These are phyloP conservation scores for Casuarina equisetifolia DNA, from an alignment of 306 rosid species.

Conservation along the genomic window DNA sequence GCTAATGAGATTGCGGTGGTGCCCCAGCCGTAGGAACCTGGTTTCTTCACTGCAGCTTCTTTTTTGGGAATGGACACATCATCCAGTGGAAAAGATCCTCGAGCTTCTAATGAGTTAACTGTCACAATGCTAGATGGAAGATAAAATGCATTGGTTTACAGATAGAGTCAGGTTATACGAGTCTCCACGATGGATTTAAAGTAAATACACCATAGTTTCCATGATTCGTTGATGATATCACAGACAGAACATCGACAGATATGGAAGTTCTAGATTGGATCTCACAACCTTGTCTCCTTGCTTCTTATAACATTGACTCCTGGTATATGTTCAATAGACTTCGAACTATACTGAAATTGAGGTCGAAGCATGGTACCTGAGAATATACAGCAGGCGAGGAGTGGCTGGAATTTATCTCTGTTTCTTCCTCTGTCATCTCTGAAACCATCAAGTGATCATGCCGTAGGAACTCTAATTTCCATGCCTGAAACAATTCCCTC, in stretches of 20 bases:
- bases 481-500: too few relatives aligned
- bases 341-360: too few relatives aligned
- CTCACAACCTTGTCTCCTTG: background rate
- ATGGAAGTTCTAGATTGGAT: background rate
- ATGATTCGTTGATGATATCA: background rate
- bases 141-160: background rate
- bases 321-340: too few relatives aligned
- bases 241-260: background rate
- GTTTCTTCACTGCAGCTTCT: conserved; percentile 33
- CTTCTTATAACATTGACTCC: too few relatives aligned
- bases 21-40: conserved; percentile 43
- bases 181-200: background rate
- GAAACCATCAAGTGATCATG: too few relatives aligned
- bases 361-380: too few relatives aligned
- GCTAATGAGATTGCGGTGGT: conserved; percentile 33
- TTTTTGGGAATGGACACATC: conserved; percentile 31
- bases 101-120: conserved; percentile 26
- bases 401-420: too few relatives aligned
- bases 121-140: conserved; percentile 29
- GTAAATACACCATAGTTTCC: background rate
- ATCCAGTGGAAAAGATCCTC: conserved; percentile 18
- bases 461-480: too few relatives aligned
- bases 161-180: background rate
- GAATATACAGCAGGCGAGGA: too few relatives aligned
- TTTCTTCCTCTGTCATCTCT: too few relatives aligned